Base-by-base conservation (phyloP, 73 alveolate species). In the Paramecium bursaria region DNA sequence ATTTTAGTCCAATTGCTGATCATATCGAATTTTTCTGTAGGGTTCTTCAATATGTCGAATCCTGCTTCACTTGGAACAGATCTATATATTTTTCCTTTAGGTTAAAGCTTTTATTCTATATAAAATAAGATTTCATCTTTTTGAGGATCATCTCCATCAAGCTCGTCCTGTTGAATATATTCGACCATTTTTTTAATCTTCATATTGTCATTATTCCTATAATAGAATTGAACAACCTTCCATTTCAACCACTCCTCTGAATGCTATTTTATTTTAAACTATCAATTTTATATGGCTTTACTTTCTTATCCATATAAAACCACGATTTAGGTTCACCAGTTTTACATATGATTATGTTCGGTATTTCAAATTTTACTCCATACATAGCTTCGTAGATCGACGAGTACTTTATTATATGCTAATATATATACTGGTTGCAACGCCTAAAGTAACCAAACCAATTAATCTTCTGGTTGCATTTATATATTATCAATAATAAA, bases 201-300 rank as follows among this genome's bases (percentile, higher is more conserved):
- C 2, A 42, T 15, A 67, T 39, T 67, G 13, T 17, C 23, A n/a
- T n/a, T n/a, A 13, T 53, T 35, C 19, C 55, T 67, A 15, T 35
- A 67, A 42, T 67, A 67, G 9, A 25, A 15, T 35, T 57, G 60
- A 67, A 39, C 19, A 39, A 67, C 55, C 44, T 57, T 67, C 82
- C 82, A 67, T 42, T 67, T 67, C 21, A 67, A n/a, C 82, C 82
- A 67, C 22, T 67, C 82, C 19, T 67, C 82, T 39, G 33, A 53
- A 67, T 67, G 82, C 10, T 53, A 39, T 35, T 42, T 31, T 2
- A 67, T 67, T 21, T 19, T 25, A 5, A 19, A n/a, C 53, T 67
- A 21, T 14, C 4, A 5, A 17, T 6, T 67, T 35, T 67, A 39
- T 39, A 15, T 39, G 17, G 13, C 6, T 29, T 29, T 67, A 42